These are phyloP conservation scores for Leccinum disarticulatum DNA, from an alignment of 768 basidiomycete species.

Conservation along the genomic window DNA sequence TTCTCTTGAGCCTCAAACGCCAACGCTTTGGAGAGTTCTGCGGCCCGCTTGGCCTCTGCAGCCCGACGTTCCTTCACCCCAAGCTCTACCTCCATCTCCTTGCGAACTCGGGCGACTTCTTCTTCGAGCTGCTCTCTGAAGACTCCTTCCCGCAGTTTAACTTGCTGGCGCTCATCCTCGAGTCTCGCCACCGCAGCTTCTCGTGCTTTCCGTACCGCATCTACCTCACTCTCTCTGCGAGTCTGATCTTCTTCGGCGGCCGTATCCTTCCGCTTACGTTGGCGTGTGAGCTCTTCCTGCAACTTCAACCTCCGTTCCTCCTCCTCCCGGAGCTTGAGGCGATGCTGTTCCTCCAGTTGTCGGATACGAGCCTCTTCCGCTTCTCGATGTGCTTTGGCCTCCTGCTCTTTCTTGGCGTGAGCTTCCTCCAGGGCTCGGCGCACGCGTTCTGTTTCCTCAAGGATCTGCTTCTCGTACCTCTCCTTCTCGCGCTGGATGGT, in stretches of 20 bases:
- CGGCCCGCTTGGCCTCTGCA: slow-evolving; percentile 28
- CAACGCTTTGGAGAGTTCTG: slow-evolving; percentile 27
- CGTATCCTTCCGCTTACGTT: slow-evolving; percentile 21
- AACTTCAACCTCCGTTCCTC: slow-evolving; percentile 25
- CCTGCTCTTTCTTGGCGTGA: slow-evolving; percentile 27
- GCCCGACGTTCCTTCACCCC: slow-evolving; percentile 24
- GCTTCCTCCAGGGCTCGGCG: slow-evolving; percentile 26
- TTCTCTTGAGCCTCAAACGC: slow-evolving; percentile 32
- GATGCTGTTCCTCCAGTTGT: slow-evolving; percentile 29
- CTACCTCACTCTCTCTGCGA: slow-evolving; percentile 24
- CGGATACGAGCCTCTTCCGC: slow-evolving; percentile 28
- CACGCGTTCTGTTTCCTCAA: slow-evolving; percentile 28
- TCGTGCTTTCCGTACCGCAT: slow-evolving; percentile 11
- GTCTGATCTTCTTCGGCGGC: slow-evolving; percentile 16
- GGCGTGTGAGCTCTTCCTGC: slow-evolving; percentile 28
- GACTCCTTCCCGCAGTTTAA: slow-evolving; percentile 22
- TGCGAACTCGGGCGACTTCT: slow-evolving; percentile 27
- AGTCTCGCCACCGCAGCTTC: slow-evolving; percentile 25
- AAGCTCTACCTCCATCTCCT: slow-evolving; percentile 22
- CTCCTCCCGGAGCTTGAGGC: slow-evolving; percentile 29
- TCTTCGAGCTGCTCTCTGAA: slow-evolving; percentile 28
- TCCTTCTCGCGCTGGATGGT: slow-evolving; percentile 27
- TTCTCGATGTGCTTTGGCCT: slow-evolving; percentile 16
- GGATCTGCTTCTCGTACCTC: slow-evolving; percentile 21
- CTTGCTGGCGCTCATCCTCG: slow-evolving; percentile 29